These are phyloP conservation scores for Daldinia bambusicola DNA, from an alignment of 495 filamentous ascomycete species.

Conservation along the genomic window DNA sequence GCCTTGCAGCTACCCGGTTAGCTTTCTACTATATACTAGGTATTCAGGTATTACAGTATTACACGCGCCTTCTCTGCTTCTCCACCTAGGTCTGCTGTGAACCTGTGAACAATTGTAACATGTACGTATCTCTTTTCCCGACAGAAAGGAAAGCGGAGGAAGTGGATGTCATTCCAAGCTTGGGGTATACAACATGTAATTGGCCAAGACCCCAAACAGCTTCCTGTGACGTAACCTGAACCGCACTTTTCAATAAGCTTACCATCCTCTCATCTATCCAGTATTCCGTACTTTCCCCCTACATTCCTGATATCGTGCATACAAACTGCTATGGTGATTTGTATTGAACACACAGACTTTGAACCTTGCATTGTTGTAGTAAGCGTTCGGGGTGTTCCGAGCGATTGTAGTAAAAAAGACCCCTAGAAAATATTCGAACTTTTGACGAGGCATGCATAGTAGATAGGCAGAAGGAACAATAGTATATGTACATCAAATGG, in stretches of 20 bases:
- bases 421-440: constrained; percentile 9
- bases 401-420: not conserved
- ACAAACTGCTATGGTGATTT: not conserved
- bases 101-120: constrained; percentile 14
- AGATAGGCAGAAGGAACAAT: not conserved
- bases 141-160: constrained; percentile 25
- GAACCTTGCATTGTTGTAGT: constrained; percentile 14
- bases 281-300: not conserved
- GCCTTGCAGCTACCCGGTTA: constrained; percentile 25
- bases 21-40: not conserved
- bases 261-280: not conserved
- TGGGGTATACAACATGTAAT: constrained; percentile 16
- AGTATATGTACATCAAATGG: not conserved
- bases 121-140: constrained; percentile 30
- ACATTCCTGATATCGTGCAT: not conserved
- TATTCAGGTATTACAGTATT: too few species aligned
- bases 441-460: constrained; percentile 9
- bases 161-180: constrained; percentile 12
- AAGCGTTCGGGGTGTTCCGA: constrained; percentile 7
- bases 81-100: constrained; percentile 19
- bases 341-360: constrained; percentile 7
- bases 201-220: constrained; percentile 32
- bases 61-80: not conserved
- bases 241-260: constrained; percentile 19
- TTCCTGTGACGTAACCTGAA: constrained; percentile 30